These are phyloP conservation scores for Panaeolus papilionaceus DNA, from an alignment of 768 basidiomycete species.

Conservation along the genomic window DNA sequence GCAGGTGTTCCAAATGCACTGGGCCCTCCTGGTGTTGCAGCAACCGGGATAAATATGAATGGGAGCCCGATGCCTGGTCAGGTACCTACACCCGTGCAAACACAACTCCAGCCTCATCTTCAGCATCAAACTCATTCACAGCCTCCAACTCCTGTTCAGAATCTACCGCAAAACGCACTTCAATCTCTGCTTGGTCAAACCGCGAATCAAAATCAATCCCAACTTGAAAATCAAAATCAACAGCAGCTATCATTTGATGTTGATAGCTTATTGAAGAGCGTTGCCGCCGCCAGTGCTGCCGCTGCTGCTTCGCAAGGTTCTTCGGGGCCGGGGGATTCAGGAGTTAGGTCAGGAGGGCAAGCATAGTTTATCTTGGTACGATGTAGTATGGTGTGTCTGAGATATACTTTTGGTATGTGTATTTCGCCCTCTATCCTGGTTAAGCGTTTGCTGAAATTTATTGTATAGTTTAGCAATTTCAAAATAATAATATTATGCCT, in stretches of 20 bases:
- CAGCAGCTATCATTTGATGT: conserved; percentile 9
- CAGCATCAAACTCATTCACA: not conserved
- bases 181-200: not conserved
- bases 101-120: not conserved
- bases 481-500: not conserved
- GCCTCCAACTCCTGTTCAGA: not conserved
- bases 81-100: not conserved
- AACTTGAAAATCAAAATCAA: conserved; percentile 8
- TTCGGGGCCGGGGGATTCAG: not conserved
- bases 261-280: conserved; percentile 2
- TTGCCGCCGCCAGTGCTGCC: not conserved
- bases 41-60: conserved; percentile 19
- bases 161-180: not conserved
- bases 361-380: not conserved
- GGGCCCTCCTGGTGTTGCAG: not conserved
- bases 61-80: conserved; percentile 13
- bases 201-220: not conserved
- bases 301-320: conserved; percentile 2
- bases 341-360: not conserved
- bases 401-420: not conserved
- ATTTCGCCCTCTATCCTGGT: not conserved
- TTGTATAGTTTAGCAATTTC: not conserved
- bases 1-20: not conserved
- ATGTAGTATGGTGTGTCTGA: not conserved
- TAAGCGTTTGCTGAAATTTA: not conserved